Conservation (phyloP, 2,329 filamentous ascomycete species). For the Xylaria sp. region DNA sequence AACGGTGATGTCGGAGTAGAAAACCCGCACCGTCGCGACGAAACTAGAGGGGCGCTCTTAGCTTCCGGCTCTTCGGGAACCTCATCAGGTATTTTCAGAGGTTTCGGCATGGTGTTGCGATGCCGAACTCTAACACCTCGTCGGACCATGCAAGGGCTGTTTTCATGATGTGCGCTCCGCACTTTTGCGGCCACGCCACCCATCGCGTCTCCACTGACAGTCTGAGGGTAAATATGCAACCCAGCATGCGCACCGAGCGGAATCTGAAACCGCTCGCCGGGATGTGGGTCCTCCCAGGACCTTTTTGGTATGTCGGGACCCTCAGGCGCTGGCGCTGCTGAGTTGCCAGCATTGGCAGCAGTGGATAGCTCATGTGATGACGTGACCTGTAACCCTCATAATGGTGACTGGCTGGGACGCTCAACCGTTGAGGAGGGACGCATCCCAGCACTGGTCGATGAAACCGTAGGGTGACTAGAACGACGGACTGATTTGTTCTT, state of each 20-base stretch:
- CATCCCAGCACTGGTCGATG: slow-evolving; percentile 41
- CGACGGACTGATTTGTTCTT: slow-evolving; percentile 53
- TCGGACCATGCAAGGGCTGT: slow-evolving; percentile 28
- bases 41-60: slow-evolving; percentile 25
- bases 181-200: slow-evolving; percentile 55
- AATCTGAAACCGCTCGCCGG: slow-evolving; percentile 45
- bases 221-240: slow-evolving; percentile 23
- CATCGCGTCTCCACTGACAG: slow-evolving; percentile 38
- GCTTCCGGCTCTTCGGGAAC: slow-evolving; percentile 30
- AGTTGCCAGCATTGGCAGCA: slow-evolving; percentile 30
- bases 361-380: slow-evolving; percentile 48
- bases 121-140: slow-evolving; percentile 30
- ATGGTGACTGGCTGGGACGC: slow-evolving; percentile 42
- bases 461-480: slow-evolving; percentile 48
- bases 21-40: slow-evolving; percentile 19
- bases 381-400: slow-evolving; percentile 64
- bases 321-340: slow-evolving; percentile 25
- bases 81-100: slow-evolving; percentile 37
- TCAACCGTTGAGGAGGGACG: slow-evolving; percentile 37
- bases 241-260: slow-evolving; percentile 32
- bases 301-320: slow-evolving; percentile 24
- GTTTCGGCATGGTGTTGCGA: slow-evolving; percentile 32
- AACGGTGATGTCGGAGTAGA: slow-evolving; percentile 17
- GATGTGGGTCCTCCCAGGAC: slow-evolving; percentile 50
- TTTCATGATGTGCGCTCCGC: slow-evolving; percentile 32